Conservation (phyloP, 768 basidiomycete species). For the Termitomyces sp. region DNA sequence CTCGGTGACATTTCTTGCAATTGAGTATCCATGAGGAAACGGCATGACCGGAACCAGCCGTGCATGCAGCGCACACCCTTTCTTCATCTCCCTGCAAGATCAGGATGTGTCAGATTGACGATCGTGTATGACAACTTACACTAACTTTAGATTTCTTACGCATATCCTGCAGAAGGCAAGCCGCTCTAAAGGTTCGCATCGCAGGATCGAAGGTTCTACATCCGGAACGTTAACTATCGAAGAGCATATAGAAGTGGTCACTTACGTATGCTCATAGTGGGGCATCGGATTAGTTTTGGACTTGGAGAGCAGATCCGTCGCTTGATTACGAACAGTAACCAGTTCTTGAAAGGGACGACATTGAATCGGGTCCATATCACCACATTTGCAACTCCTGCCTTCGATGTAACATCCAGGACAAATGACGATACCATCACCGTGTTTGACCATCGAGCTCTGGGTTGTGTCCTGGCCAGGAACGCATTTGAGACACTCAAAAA, state of each 20-base stretch:
- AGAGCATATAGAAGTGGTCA: background rate
- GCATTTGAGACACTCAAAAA: constrained; percentile 64
- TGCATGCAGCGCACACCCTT: constrained; percentile 9
- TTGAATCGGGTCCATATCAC: constrained; percentile 55
- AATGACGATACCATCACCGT: constrained; percentile 42
- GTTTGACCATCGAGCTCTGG: constrained; percentile 4
- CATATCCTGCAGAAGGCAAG: constrained; percentile 19
- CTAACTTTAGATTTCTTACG: constrained; percentile 12
- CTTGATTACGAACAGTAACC: constrained; percentile 32
- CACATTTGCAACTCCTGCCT: constrained; percentile 65
- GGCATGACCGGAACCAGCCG: constrained; percentile 11
- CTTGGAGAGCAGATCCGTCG: constrained; percentile 11
- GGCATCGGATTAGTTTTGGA: background rate
- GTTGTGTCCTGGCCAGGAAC: constrained; percentile 5
- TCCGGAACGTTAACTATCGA: background rate
- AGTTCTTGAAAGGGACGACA: constrained; percentile 44
- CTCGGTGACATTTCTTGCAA: constrained; percentile 36
- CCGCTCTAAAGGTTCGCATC: constrained; percentile 22
- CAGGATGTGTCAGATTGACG: background rate
- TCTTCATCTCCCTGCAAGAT: constrained; percentile 7
- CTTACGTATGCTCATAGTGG: background rate
- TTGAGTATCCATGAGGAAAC: constrained; percentile 18
- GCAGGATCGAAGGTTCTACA: background rate
- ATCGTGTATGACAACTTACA: background rate
- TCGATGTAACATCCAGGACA: constrained; percentile 78